phyloP scores from a whole-genome alignment of 129 eudicot species.

The Arctium minus region DNA sequence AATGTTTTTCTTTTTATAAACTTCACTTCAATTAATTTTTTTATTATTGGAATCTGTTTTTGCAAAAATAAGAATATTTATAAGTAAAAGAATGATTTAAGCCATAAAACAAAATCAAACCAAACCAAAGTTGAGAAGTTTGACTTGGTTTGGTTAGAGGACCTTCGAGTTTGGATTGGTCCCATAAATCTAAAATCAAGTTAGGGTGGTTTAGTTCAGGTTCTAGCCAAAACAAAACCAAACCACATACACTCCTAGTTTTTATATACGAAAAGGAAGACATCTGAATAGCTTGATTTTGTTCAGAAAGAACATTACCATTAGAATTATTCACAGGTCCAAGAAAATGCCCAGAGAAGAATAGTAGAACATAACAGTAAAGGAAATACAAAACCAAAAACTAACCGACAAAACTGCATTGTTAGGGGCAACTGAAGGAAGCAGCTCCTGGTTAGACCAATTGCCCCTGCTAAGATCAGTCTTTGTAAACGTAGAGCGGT shows the following conservation, averaged over 20 bases:
- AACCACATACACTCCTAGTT: background rate
- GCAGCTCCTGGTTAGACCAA: constrained; percentile 41
- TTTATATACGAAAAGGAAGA: background rate
- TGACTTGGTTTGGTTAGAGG: background rate
- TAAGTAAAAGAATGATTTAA: background rate
- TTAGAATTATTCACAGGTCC: background rate
- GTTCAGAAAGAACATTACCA: background rate
- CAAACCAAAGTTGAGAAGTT: background rate
- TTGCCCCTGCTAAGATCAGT: constrained; percentile 41
- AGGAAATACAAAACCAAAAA: constrained; percentile 10
- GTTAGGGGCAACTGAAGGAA: constrained; percentile 29
- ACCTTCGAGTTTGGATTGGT: background rate
- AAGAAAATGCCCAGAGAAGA: background rate
- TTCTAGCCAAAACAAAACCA: too few relatives aligned
- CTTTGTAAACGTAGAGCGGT: constrained; percentile 28
- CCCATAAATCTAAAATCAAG: background rate
- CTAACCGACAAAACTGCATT: constrained; percentile 34
- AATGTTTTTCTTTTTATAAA: background rate
- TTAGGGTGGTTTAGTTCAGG: too few relatives aligned
- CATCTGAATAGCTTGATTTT: background rate
- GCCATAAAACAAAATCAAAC: background rate
- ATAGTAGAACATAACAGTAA: background rate
- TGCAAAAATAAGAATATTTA: background rate
- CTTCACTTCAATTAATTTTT: background rate
- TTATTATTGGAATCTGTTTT: background rate